These are phyloP conservation scores for Forsythia suspensa DNA, from an alignment of 257 asterid species.

Conservation along the genomic window DNA sequence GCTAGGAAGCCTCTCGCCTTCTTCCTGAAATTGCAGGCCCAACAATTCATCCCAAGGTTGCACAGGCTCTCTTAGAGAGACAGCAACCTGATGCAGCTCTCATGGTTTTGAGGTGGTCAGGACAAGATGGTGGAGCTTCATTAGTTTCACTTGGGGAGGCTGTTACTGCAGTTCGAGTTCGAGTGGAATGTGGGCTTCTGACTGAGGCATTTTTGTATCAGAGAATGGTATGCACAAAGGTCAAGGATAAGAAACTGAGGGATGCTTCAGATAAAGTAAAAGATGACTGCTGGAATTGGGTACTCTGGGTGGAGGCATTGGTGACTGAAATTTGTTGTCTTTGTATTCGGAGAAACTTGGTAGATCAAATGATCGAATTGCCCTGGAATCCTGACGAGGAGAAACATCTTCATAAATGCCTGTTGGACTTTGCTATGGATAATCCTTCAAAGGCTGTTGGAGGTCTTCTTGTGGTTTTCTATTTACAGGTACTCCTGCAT, in stretches of 20 bases:
- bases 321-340: conserved; percentile 88
- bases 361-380: conserved; percentile 86
- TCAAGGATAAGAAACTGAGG: conserved; percentile 59
- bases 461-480: conserved; percentile 93
- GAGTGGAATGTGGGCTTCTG: conserved; percentile 90
- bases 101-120: conserved; percentile 91
- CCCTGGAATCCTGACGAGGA: conserved; percentile 96
- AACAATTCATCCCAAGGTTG: conserved; percentile 80
- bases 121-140: conserved; percentile 66
- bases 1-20: conserved; percentile 78
- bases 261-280: conserved; percentile 40
- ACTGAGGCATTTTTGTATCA: conserved; percentile 96
- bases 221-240: conserved; percentile 65
- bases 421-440: conserved; percentile 62
- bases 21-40: conserved; percentile 92
- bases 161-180: conserved; percentile 77
- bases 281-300: conserved; percentile 51
- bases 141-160: conserved; percentile 78
- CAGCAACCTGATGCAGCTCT: conserved; percentile 91
- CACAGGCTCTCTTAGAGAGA: conserved; percentile 76
- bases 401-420: conserved; percentile 76
- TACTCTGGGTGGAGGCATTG: conserved; percentile 71
- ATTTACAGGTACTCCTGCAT: conserved; percentile 70
- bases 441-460: conserved; percentile 71
- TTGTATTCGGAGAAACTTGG: conserved; percentile 73